Conservation (phyloP, 768 basidiomycete genomes). For the Lyophyllum decastes region DNA sequence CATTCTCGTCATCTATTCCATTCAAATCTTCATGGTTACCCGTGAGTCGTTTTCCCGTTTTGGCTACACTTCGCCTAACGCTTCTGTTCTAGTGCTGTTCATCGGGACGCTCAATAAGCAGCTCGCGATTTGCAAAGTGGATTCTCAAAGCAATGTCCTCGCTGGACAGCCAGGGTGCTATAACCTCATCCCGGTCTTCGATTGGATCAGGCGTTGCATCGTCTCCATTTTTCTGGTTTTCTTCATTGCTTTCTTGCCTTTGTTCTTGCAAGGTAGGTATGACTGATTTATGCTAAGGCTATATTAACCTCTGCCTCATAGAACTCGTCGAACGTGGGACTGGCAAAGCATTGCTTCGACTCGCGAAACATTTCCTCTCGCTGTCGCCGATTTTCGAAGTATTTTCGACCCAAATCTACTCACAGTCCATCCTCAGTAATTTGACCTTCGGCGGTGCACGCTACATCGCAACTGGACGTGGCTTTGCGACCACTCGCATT, state of each 20-base stretch:
- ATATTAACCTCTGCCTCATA: slow-evolving; percentile 26
- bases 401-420: slow-evolving; percentile 98
- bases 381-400: slow-evolving; percentile 98
- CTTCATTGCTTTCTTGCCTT: slow-evolving; percentile 94
- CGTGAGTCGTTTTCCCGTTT: slow-evolving; percentile 48
- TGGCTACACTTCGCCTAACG: slow-evolving; percentile 7
- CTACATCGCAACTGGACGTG: slow-evolving; percentile 98
- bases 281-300: neutral
- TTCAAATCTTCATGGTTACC: slow-evolving; percentile 97
- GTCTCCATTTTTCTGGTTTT: slow-evolving; percentile 99
- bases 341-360: slow-evolving; percentile 89
- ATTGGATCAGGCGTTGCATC: slow-evolving; percentile 97
- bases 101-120: slow-evolving; percentile 97
- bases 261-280: slow-evolving; percentile 88
- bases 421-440: slow-evolving; percentile 95
- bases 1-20: slow-evolving; percentile 97
- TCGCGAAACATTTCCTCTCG: slow-evolving; percentile 96
- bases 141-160: slow-evolving; percentile 77
- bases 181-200: slow-evolving; percentile 94
- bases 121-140: slow-evolving; percentile 83
- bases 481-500: slow-evolving; percentile 96
- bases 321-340: slow-evolving; percentile 97
- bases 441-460: slow-evolving; percentile 97
- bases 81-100: slow-evolving; percentile 66
- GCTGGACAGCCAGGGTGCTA: slow-evolving; percentile 92